A percentile compares a stretch with the other conserved stretches of the same genome.
Evolutionary conservation across 805 yeast species (phyloP).

Genomic region (Schwanniomyces occidentalis): DNA sequence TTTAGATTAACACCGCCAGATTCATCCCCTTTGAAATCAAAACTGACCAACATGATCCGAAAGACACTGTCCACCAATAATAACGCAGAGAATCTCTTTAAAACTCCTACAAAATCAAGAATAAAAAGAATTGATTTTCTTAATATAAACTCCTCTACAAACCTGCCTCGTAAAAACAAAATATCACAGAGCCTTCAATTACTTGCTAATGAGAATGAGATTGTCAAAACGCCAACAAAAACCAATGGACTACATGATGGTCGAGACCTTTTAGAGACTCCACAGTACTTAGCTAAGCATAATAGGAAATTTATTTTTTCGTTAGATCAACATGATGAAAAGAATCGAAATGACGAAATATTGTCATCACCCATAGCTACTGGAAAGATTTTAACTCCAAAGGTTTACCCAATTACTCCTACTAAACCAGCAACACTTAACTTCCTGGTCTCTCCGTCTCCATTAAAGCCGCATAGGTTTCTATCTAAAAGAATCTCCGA

Average conservation of each 20-base stretch:
- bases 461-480: slow-evolving; percentile 37
- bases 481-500: slow-evolving; percentile 39
- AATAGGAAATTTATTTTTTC: slow-evolving; percentile 14
- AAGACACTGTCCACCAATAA: background rate
- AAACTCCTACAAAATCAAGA: slow-evolving; percentile 35
- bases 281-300: slow-evolving; percentile 22
- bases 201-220: slow-evolving; percentile 1
- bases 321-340: background rate
- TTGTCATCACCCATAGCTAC: slow-evolving; percentile 1
- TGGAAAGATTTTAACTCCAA: background rate
- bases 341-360: background rate
- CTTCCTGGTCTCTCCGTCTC: slow-evolving; percentile 48
- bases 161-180: background rate
- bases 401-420: slow-evolving; percentile 11
- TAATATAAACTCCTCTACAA: slow-evolving; percentile 4
- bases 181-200: slow-evolving; percentile 6
- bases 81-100: slow-evolving; percentile 18
- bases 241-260: background rate
- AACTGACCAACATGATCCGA: slow-evolving; percentile 7
- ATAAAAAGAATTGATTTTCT: slow-evolving; percentile 12
- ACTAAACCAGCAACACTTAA: slow-evolving; percentile 11
- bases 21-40: slow-evolving; percentile 37
- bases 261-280: slow-evolving; percentile 18
- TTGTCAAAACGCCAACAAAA: slow-evolving; percentile 10
- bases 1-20: slow-evolving; percentile 45